A percentile compares a stretch with the other conserved stretches of the same genome.
These are phyloP conservation scores for Talaromyces liani DNA, from an alignment of 495 filamentous ascomycete genomes.

Conservation along the genomic window DNA sequence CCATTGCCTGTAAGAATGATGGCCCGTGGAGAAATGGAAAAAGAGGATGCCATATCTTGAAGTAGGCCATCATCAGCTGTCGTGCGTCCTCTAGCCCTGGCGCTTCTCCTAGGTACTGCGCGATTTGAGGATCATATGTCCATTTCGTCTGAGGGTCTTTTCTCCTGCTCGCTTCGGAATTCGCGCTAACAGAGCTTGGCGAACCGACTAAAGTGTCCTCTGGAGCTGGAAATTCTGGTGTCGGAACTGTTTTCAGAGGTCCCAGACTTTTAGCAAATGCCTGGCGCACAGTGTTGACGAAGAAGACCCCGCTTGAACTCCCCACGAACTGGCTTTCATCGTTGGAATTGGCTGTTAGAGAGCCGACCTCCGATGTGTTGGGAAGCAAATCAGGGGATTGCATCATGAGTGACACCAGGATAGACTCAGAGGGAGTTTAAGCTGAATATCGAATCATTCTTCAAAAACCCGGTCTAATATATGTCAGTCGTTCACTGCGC, in stretches of 20 bases:
- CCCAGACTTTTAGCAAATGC: conserved; percentile 26
- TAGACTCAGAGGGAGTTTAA: not conserved
- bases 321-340: conserved; percentile 37
- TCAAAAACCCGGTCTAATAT: not conserved
- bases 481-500: not conserved
- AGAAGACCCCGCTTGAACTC: conserved; percentile 36
- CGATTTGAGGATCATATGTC: conserved; percentile 27
- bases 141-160: conserved; percentile 11
- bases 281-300: conserved; percentile 35
- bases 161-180: not conserved
- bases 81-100: conserved; percentile 23
- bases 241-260: not conserved
- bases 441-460: not conserved
- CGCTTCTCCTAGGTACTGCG: conserved; percentile 18
- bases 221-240: conserved; percentile 22
- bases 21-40: conserved; percentile 45
- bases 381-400: conserved; percentile 23
- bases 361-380: conserved; percentile 29
- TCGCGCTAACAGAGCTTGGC: not conserved
- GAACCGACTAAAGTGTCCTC: conserved; percentile 32
- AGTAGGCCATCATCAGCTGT: conserved; percentile 35
- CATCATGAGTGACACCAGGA: conserved; percentile 15
- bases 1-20: conserved; percentile 40
- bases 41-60: conserved; percentile 40
- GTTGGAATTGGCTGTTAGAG: conserved; percentile 32